These are phyloP conservation scores for Tolypocladium sp. DNA, from an alignment of 2,329 filamentous ascomycete species.

Conservation along the genomic window DNA sequence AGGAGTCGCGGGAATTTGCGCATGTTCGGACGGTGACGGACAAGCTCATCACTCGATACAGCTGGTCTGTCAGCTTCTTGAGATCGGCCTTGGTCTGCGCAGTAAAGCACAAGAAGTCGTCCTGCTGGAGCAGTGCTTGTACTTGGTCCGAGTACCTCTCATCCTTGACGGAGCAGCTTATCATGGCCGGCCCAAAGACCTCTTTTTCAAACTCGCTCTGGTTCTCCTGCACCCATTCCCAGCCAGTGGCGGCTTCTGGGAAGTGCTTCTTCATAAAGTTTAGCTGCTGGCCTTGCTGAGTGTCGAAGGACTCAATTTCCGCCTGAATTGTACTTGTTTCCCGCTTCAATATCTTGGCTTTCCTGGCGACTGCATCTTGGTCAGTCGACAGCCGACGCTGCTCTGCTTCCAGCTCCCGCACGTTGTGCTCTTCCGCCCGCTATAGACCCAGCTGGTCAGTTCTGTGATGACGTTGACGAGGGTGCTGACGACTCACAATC, in stretches of 20 bases:
- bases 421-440: conserved; percentile 51
- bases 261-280: conserved; percentile 53
- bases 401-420: conserved; percentile 41
- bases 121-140: conserved; percentile 38
- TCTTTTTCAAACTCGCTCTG: conserved; percentile 59
- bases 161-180: conserved; percentile 73
- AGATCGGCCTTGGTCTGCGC: conserved; percentile 70
- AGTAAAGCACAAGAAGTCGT: conserved; percentile 61
- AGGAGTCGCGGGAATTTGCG: conserved; percentile 41
- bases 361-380: conserved; percentile 28
- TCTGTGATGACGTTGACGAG: background rate
- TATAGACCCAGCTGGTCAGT: conserved; percentile 22
- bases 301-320: conserved; percentile 55
- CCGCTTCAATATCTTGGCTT: conserved; percentile 30
- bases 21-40: conserved; percentile 65
- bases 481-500: conserved; percentile 44
- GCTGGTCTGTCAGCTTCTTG: conserved; percentile 56
- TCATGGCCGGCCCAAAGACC: conserved; percentile 72
- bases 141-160: conserved; percentile 51
- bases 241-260: conserved; percentile 58
- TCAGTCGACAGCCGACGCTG: conserved; percentile 27
- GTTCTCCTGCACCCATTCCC: conserved; percentile 75
- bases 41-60: conserved; percentile 55
- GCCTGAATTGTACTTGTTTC: conserved; percentile 29
- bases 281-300: conserved; percentile 65